Evolutionary conservation across 306 rosid species (phyloP), one percentile per base, ranked within the genome.

Genomic region (Cucurbita argyrosperma): DNA sequence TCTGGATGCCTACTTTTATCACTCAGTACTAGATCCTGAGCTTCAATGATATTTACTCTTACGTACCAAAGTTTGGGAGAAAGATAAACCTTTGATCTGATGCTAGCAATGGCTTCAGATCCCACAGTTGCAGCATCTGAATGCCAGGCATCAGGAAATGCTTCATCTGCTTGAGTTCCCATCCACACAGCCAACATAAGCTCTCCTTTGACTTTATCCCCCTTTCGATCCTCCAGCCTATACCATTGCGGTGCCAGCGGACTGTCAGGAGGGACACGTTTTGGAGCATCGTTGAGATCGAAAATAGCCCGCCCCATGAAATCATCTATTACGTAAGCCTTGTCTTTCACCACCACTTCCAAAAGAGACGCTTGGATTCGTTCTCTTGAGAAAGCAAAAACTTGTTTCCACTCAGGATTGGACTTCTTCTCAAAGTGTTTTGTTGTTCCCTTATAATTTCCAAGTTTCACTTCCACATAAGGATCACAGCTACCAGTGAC

Each of bases 111-210:
- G 52, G 87, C 85, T 16, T 92, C 98, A 1, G 89, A 74, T n/a
- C 87, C 87, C 74, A 92, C 87, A 3, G 85, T 18, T 45, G 91
- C 96, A 58, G 98, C 98, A 82, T 92, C 98, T 47, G 96, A 92
- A 78, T 90, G 96, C 96, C 98, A 92, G 13, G 98, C 85, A 74
- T 90, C 96, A 19, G 96, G 86, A 87, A 92, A 90, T 1, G 98
- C 92, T 81, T 92, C 97, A 56, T 92, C 97, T 9, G 98, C 98
- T 81, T 92, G 98, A 81, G 96, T 92, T 81, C 98, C 98, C 89
- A 90, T 92, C 98, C 98, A 92, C 63, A 92, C 91, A 52, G 98
- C 98, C 50, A 92, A 77, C 98, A 92, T 92, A 70, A 92, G 60
- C 83, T 92, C 98, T 68, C 96, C 98, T 55, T 88, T 92, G 8